phyloP scores from a whole-genome alignment of 805 yeast species.

The Grigorovia jiainica region DNA sequence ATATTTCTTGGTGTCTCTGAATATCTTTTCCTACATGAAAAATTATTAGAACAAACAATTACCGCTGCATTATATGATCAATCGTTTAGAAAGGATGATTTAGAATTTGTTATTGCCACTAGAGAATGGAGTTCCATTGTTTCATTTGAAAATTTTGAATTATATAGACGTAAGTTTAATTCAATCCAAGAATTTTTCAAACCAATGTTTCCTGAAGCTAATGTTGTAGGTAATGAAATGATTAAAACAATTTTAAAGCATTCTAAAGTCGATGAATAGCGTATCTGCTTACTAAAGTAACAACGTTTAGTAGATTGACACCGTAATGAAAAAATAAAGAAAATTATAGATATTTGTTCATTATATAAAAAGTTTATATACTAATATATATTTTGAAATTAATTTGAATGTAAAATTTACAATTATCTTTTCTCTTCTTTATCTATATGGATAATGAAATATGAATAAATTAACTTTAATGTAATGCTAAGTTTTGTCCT shows the following conservation, averaged over 20 bases:
- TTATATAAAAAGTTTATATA: neutral
- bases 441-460: too few relatives aligned
- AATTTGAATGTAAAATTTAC: neutral
- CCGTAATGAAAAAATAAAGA: too few relatives aligned
- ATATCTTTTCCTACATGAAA: constrained; percentile 78
- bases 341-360: neutral
- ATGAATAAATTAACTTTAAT: too few relatives aligned
- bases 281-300: too few relatives aligned
- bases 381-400: neutral
- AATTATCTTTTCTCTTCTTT: too few relatives aligned
- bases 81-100: constrained; percentile 76
- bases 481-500: too few relatives aligned
- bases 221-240: constrained; percentile 87
- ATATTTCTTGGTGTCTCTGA: constrained; percentile 92
- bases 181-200: constrained; percentile 73
- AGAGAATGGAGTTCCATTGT: constrained; percentile 79
- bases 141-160: constrained; percentile 58
- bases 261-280: constrained; percentile 5
- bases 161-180: constrained; percentile 66
- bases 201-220: constrained; percentile 85
- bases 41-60: constrained; percentile 70
- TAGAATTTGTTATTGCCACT: constrained; percentile 88
- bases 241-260: constrained; percentile 59
- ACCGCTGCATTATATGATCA: constrained; percentile 58
- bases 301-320: too few relatives aligned